Base-by-base conservation (phyloP, 2,329 filamentous ascomycete genomes). In the Sporothrix protearum region DNA sequence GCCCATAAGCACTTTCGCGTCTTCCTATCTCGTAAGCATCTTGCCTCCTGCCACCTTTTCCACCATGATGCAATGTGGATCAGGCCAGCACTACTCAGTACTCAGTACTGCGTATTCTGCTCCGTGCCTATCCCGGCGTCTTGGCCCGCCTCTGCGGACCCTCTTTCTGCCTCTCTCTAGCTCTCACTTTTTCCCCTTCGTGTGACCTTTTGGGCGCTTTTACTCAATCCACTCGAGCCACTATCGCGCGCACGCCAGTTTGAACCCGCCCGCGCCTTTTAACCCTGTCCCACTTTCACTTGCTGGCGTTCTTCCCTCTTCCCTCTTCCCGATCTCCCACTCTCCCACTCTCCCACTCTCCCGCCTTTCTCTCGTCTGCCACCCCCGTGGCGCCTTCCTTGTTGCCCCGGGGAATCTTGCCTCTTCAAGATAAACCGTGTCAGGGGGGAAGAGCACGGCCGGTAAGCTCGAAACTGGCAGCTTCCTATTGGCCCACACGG, bases 401-500 rank as follows among this genome's bases (percentile, higher is more conserved):
- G 55, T 55, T 71, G 64, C 47, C 63, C 53, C 71, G 66, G 66
- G 55, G 57, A 71, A 57, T 64, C 71, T 67, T 71, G 53, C 70
- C 45, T 42, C 53, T 61, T 71, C 64, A 47, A 72, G 67, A 69
- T 69, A 69, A 66, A 57, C n/a, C 8, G 39, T 42, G 55, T 25
- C 51, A 72, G 36, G 55, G 19, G 68, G 68, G 59, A 68, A 30
- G 61, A 72, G 53, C 63, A 45, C 33, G 55, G 47, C 45, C 22
- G 68, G 68, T 71, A 67, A 71, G 71, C 71, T 70, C 57, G 33
- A 59, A 68, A 47, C 61, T 61, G 12, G 28, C 42, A 25, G 53
- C 45, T 53, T 63, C 68, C 33, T 33, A 72, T 72, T 72, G 71
- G 71, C 68, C 71, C 53, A n/a, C 63, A 25, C 28, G 61, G 63